phyloP scores from a whole-genome alignment of 2,329 filamentous ascomycete genomes.

The Aspergillus alliaceus region DNA sequence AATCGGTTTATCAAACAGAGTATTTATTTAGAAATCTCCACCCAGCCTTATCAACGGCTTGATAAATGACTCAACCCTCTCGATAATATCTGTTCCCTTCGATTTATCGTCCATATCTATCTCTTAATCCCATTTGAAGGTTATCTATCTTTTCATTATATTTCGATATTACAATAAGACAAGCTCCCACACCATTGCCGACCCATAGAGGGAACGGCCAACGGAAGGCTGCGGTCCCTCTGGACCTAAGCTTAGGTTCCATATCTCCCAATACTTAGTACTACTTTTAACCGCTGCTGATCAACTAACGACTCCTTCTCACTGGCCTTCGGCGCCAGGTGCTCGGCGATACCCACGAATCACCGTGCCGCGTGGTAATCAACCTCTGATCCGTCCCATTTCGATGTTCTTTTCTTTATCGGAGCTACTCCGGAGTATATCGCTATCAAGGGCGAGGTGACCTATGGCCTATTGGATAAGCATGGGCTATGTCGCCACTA shows the following conservation, averaged over 20 bases:
- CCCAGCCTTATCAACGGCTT: neutral
- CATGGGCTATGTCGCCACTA: too few species aligned
- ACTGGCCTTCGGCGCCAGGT: constrained; percentile 11
- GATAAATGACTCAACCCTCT: neutral
- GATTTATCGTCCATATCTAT: neutral
- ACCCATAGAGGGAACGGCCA: neutral
- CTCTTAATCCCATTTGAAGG: neutral
- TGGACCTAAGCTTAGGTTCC: neutral
- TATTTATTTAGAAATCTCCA: neutral
- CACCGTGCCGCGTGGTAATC: neutral
- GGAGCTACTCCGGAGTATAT: neutral
- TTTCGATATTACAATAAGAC: neutral
- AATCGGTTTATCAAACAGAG: neutral
- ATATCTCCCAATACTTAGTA: neutral
- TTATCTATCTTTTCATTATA: constrained; percentile 1
- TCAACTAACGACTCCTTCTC: neutral
- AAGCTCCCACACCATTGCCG: neutral
- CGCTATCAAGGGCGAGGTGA: neutral
- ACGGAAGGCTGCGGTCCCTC: neutral
- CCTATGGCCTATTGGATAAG: too few species aligned
- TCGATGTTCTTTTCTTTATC: neutral
- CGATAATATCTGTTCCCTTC: neutral
- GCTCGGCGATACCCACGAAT: constrained; percentile 10
- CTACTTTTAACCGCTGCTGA: neutral
- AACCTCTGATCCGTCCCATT: neutral